Percentiles rank a stretch among this genome's conserved stretches.
phyloP scores from a whole-genome alignment of 495 filamentous ascomycete species.

The Collariella sp. region DNA sequence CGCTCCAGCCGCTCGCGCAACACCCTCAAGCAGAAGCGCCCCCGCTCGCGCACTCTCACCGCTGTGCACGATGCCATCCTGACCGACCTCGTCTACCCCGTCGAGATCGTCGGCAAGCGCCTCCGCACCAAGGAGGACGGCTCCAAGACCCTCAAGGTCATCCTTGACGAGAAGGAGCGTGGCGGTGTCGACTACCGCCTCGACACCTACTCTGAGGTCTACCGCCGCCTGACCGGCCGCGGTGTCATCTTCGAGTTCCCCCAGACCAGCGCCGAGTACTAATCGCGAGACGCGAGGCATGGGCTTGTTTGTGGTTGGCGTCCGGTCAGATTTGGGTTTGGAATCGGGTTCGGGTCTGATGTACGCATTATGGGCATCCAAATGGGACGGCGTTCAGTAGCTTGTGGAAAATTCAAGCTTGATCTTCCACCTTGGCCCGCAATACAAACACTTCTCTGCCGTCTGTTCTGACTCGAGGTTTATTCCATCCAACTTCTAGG shows the following conservation, averaged over 20 bases:
- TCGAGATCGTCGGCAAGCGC: conserved; percentile 99
- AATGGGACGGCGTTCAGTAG: conserved; percentile 35
- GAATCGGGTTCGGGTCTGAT: conserved; percentile 25
- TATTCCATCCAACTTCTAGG: background rate
- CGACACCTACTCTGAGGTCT: conserved; percentile 98
- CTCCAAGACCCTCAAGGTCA: conserved; percentile 93
- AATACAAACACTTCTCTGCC: conserved; percentile 15
- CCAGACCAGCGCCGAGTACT: conserved; percentile 72
- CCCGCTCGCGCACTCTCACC: conserved; percentile 91
- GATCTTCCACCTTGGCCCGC: conserved; percentile 11
- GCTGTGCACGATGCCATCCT: conserved; percentile 97
- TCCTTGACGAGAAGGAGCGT: conserved; percentile 99
- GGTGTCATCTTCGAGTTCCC: conserved; percentile 96
- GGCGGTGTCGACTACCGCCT: conserved; percentile 97
- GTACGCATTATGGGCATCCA: conserved; percentile 24
- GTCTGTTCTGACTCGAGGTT: background rate
- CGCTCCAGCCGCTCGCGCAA: conserved; percentile 90
- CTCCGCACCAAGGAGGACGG: conserved; percentile 93
- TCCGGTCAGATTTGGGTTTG: conserved; percentile 25
- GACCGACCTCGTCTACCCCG: conserved; percentile 92
- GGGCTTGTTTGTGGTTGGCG: conserved; percentile 22
- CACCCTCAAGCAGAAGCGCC: conserved; percentile 93
- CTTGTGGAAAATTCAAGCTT: conserved; percentile 30
- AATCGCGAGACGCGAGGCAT: conserved; percentile 31
- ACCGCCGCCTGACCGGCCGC: conserved; percentile 90